Percentiles rank a stretch among this genome's conserved stretches.
These are phyloP conservation scores for Umbilicus rupestris DNA, from an alignment of 164 flowering plant species.

Conservation along the genomic window DNA sequence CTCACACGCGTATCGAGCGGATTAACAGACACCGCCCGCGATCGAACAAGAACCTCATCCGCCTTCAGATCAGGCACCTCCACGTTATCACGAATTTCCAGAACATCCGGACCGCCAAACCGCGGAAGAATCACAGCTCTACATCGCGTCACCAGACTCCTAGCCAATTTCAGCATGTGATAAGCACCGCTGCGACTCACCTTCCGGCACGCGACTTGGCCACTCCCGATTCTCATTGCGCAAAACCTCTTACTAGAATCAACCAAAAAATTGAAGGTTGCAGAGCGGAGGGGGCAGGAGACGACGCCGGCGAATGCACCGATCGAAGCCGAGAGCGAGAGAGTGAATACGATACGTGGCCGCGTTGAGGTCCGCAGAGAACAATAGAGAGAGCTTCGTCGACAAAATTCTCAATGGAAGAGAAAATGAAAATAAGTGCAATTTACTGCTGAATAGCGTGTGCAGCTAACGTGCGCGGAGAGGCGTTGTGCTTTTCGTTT, in stretches of 20 bases:
- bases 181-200: background rate
- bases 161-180: constrained; percentile 14
- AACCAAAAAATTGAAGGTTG: background rate
- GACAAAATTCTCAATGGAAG: too few species aligned
- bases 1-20: constrained; percentile 79
- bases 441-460: background rate
- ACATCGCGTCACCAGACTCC: constrained; percentile 48
- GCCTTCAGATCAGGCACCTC: constrained; percentile 70
- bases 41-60: constrained; percentile 72
- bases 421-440: background rate
- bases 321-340: background rate
- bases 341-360: constrained; percentile 13
- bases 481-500: too few species aligned
- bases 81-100: constrained; percentile 55
- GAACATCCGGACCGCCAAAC: constrained; percentile 85
- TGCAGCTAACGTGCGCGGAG: background rate
- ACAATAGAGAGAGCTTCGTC: background rate
- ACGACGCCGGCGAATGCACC: too few species aligned
- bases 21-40: constrained; percentile 85
- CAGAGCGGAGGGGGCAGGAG: background rate
- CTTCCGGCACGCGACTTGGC: background rate
- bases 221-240: constrained; percentile 8
- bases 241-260: too few species aligned
- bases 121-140: constrained; percentile 75
- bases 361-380: constrained; percentile 7